Evolutionary conservation across 768 basidiomycete species (phyloP), one percentile per base, ranked within the genome.

Genomic region (Calocybe indica): DNA sequence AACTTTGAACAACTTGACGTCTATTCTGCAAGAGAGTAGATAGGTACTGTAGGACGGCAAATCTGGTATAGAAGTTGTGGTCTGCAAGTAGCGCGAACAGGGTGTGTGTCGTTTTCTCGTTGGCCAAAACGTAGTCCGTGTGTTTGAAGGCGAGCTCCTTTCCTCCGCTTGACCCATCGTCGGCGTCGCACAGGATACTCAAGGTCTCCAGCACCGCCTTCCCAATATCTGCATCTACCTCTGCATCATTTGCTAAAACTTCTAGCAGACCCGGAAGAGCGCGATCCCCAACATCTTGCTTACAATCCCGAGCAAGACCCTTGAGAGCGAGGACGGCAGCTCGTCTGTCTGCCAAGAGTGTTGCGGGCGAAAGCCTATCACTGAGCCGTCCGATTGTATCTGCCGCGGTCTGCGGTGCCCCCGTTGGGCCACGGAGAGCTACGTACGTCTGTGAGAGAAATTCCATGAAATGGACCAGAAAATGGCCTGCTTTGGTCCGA

Each of bases 301-400:
- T 94, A 73, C 88, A 92, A 64, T 96, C 94, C 49, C 93, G 79
- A 40, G 85, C 73, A 45, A 98, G 82, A 14, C 94, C 95, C 63
- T 98, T 98, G 54, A 99, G 77, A 1, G 92, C 81, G 45, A 96
- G 72, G n/a, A 99, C 86, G 0, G 95, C 87, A 28, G 95, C 95
- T 49, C 92, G 79, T 56, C 96, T 76, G 68, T 98, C 96, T 30
- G 92, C 88, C 11, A 94, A 80, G 22, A 90, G 80, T 0, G 89
- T 85, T 3, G 87, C 82, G n/a, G 93, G 92, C 13, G 91, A 88
- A 14, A 99, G 80, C 30, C 92, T 73, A 62, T 96, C 93, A 54
- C 85, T 87, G 53, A 98, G 83, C 55, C 85, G 83, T 29, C 80
- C 78, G 58, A 98, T 92, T 14, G 91, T 92, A 48, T 95, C 92